phyloP scores from a whole-genome alignment of 1,284 basidiomycete species.

The Hypsizygus ulmarius region DNA sequence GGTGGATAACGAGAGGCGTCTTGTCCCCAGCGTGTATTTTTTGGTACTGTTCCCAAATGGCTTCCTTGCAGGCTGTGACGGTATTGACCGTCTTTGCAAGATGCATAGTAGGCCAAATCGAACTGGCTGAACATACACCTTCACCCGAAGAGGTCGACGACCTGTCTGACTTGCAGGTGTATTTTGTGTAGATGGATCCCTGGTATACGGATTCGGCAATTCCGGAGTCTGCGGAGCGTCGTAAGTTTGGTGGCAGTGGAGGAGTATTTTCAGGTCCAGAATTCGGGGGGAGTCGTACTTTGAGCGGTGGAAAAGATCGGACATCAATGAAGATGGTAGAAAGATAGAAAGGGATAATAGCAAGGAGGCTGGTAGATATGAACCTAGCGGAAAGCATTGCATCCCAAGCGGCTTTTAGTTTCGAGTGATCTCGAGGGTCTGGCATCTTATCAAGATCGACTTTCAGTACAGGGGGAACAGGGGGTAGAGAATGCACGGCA shows the following conservation, averaged over 20 bases:
- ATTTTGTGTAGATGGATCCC: background rate
- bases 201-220: background rate
- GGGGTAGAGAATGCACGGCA: conserved; percentile 2
- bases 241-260: conserved; percentile 1
- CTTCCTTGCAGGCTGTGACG: conserved; percentile 61
- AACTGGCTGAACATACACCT: conserved; percentile 11
- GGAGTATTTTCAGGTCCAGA: conserved; percentile 14
- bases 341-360: conserved; percentile 68
- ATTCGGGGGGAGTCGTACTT: conserved; percentile 56
- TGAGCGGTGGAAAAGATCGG: conserved; percentile 47
- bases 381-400: conserved; percentile 62
- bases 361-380: conserved; percentile 51
- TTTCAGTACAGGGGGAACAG: conserved; percentile 9
- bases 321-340: conserved; percentile 53
- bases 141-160: conserved; percentile 2
- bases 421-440: conserved; percentile 61
- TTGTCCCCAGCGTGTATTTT: conserved; percentile 43
- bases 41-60: conserved; percentile 64
- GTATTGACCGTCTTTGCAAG: conserved; percentile 54
- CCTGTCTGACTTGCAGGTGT: background rate
- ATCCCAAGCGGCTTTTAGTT: conserved; percentile 62
- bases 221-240: conserved; percentile 1
- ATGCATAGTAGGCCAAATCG: conserved; percentile 58
- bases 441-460: conserved; percentile 8
- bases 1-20: conserved; percentile 31